Conservation (phyloP, 2,329 filamentous ascomycete genomes). For the Sporothrix inflata region DNA sequence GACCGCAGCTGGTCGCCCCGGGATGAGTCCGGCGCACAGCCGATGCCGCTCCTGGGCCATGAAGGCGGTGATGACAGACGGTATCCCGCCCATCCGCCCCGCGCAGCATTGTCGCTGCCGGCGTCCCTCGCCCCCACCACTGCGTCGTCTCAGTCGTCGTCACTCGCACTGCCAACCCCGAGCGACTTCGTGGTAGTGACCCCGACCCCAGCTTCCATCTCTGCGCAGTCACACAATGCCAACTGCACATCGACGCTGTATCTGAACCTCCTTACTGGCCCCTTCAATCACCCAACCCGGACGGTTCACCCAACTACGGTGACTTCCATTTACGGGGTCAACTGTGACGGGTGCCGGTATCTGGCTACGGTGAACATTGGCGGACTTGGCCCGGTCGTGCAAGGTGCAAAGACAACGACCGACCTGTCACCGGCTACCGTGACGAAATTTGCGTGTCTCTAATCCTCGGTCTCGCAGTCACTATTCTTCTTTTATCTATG, state of each 20-base stretch:
- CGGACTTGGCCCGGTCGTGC: neutral
- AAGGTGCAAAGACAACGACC: neutral
- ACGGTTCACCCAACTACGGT: constrained; percentile 5
- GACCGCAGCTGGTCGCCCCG: neutral
- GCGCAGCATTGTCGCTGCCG: neutral
- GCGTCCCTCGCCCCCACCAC: neutral
- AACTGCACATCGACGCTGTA: constrained; percentile 4
- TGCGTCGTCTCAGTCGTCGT: neutral
- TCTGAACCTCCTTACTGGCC: neutral
- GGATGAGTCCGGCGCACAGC: neutral
- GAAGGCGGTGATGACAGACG: neutral
- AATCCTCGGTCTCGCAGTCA: neutral
- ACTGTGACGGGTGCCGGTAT: neutral
- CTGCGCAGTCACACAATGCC: neutral
- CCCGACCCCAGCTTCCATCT: neutral
- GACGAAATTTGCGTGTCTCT: neutral
- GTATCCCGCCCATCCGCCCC: neutral
- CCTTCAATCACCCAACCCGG: neutral
- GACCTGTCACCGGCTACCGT: neutral
- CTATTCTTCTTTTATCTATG: too few species aligned
- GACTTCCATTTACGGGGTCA: neutral
- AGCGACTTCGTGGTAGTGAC: neutral
- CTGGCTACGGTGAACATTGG: neutral
- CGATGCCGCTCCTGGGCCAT: too few species aligned
- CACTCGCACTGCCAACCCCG: neutral